A percentile compares a stretch with the other conserved stretches of the same genome.
Evolutionary conservation across 805 yeast species (phyloP).

Genomic region (Wickerhamomyces rabaulensis): DNA sequence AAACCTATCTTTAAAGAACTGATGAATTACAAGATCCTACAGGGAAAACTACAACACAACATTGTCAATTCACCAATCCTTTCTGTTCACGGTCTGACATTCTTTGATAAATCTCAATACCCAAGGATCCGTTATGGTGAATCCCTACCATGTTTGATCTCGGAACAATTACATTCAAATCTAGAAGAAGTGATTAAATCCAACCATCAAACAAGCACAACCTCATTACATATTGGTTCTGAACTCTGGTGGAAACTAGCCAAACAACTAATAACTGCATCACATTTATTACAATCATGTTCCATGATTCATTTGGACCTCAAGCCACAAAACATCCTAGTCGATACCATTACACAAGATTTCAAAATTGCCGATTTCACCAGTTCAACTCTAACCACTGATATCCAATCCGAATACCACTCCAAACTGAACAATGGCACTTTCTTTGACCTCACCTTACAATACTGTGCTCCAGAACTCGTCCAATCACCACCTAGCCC

Average conservation of each 20-base stretch:
- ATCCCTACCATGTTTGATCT: constrained; percentile 15
- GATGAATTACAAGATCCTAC: constrained; percentile 14
- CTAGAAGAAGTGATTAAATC: constrained; percentile 21
- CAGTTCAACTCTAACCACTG: constrained; percentile 27
- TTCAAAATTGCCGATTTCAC: constrained; percentile 47
- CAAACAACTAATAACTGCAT: constrained; percentile 21
- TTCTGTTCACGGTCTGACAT: constrained; percentile 15
- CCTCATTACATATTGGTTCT: constrained; percentile 19
- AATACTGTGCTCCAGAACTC: constrained; percentile 45
- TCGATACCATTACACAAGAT: constrained; percentile 14
- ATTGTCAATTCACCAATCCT: constrained; percentile 14
- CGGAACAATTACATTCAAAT: constrained; percentile 11
- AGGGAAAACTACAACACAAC: constrained; percentile 5
- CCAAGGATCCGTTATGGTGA: constrained; percentile 10
- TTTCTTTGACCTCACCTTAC: constrained; percentile 30
- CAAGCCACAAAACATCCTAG: constrained; percentile 41
- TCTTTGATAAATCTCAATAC: constrained; percentile 11
- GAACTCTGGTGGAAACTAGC: constrained; percentile 30
- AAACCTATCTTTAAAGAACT: constrained; percentile 16
- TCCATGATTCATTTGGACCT: constrained; percentile 42
- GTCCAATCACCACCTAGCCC: constrained; percentile 19
- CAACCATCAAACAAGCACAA: neutral
- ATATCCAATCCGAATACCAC: constrained; percentile 10
- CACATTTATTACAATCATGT: constrained; percentile 22
- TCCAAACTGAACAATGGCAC: constrained; percentile 18